Conservation (phyloP, 2,329 filamentous ascomycete species). For the Neocatenulostroma microsporum region DNA sequence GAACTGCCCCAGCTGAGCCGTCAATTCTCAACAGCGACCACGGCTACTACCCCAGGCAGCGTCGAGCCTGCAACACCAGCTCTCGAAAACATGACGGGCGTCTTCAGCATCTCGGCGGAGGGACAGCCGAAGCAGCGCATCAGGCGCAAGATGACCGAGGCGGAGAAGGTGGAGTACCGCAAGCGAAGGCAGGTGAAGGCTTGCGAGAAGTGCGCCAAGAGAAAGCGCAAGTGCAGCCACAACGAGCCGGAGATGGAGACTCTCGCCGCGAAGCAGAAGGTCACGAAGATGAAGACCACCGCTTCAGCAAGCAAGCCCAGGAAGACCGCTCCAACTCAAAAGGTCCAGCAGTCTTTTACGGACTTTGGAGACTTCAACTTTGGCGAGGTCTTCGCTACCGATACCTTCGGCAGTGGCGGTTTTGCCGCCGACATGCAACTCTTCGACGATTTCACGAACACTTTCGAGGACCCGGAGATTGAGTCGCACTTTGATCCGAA, state of each 20-base stretch:
- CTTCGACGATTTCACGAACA: slow-evolving; percentile 21
- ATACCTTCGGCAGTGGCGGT: slow-evolving; percentile 6
- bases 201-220: slow-evolving; percentile 30
- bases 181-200: slow-evolving; percentile 32
- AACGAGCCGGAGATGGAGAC: slow-evolving; percentile 27
- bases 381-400: too few species aligned
- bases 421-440: slow-evolving; percentile 13
- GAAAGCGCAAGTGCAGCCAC: slow-evolving; percentile 30
- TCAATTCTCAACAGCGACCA: slow-evolving; percentile 13
- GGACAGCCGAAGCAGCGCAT: slow-evolving; percentile 29
- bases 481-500: slow-evolving; percentile 17
- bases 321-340: not conserved
- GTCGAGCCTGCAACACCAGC: too few species aligned
- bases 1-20: slow-evolving; percentile 15
- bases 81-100: slow-evolving; percentile 31
- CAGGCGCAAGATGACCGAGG: slow-evolving; percentile 32
- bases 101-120: slow-evolving; percentile 29
- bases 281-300: slow-evolving; percentile 10
- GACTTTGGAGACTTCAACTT: slow-evolving; percentile 4
- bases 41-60: slow-evolving; percentile 17
- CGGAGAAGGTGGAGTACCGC: slow-evolving; percentile 32
- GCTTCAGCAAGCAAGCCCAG: not conserved
- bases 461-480: slow-evolving; percentile 18
- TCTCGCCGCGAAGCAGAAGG: slow-evolving; percentile 13
- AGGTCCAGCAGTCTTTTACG: not conserved